Evolutionary conservation across 2,329 filamentous ascomycete genomes (phyloP).

Genomic region (Thielaviopsis ethacetica): DNA sequence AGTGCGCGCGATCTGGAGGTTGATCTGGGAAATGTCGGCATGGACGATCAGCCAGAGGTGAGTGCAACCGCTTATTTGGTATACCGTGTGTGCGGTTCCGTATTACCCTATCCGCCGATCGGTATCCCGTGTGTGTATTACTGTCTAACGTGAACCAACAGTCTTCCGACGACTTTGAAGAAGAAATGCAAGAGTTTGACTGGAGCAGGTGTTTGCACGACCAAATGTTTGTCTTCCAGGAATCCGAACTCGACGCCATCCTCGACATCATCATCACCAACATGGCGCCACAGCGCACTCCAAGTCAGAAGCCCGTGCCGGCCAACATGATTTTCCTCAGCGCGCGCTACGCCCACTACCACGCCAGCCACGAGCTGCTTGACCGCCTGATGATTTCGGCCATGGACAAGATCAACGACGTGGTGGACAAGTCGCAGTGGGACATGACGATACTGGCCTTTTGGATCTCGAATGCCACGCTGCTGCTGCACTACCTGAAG

Average conservation of each 20-base stretch:
- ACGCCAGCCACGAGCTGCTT: constrained; percentile 73
- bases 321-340: constrained; percentile 95
- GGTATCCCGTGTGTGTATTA: too few species aligned
- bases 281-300: constrained; percentile 91
- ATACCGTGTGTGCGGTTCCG: too few species aligned
- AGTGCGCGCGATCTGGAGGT: constrained; percentile 94
- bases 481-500: constrained; percentile 91
- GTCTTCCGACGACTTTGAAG: constrained; percentile 60
- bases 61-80: constrained; percentile 15
- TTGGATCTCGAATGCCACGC: constrained; percentile 93
- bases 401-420: constrained; percentile 91
- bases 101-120: too few species aligned
- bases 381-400: constrained; percentile 66
- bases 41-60: constrained; percentile 91
- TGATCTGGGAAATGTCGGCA: constrained; percentile 82
- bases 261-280: constrained; percentile 93
- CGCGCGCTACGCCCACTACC: constrained; percentile 91
- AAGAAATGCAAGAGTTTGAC: constrained; percentile 86
- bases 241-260: constrained; percentile 78
- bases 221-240: constrained; percentile 99
- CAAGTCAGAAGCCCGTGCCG: constrained; percentile 92
- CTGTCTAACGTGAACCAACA: constrained; percentile 16
- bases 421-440: constrained; percentile 93
- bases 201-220: constrained; percentile 91
- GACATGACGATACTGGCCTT: constrained; percentile 99